Conservation (phyloP, 2,329 filamentous ascomycete genomes). For the Cryphonectria nitschkei region DNA sequence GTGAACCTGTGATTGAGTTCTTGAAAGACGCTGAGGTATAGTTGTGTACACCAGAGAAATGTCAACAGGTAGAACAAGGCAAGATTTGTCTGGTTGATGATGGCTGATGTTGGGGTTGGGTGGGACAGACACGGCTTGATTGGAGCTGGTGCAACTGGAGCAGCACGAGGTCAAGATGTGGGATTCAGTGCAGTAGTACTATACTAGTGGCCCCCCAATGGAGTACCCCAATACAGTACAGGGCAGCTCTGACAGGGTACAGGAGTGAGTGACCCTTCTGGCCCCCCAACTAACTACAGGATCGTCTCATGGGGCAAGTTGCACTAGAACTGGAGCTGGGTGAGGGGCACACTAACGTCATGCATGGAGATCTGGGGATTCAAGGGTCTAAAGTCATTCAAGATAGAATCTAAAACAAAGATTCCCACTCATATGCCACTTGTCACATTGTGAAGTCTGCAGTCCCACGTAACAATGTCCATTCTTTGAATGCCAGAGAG, state of each 20-base stretch:
- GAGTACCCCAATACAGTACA: too few species aligned
- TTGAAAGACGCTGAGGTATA: not conserved
- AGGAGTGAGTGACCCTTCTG: not conserved
- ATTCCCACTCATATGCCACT: not conserved
- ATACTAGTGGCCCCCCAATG: too few species aligned
- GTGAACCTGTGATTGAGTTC: not conserved
- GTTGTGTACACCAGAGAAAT: not conserved
- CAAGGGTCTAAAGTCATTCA: not conserved
- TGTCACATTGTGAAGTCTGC: not conserved
- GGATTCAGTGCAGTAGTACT: not conserved
- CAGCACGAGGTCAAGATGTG: not conserved
- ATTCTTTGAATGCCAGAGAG: not conserved
- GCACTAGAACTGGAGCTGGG: not conserved
- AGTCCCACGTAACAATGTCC: not conserved
- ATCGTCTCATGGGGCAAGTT: constrained; percentile 1
- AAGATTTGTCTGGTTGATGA: not conserved
- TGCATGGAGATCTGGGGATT: constrained; percentile 1
- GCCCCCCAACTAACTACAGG: not conserved
- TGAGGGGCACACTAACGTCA: constrained; percentile 4
- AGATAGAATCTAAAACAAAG: too few species aligned
- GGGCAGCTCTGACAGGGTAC: not conserved
- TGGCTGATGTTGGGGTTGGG: not conserved
- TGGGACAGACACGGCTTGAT: not conserved
- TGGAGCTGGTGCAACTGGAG: constrained; percentile 3
- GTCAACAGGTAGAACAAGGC: not conserved